Evolutionary conservation across 2,329 filamentous ascomycete genomes (phyloP).

Genomic region (Basipetospora chlamydospora): DNA sequence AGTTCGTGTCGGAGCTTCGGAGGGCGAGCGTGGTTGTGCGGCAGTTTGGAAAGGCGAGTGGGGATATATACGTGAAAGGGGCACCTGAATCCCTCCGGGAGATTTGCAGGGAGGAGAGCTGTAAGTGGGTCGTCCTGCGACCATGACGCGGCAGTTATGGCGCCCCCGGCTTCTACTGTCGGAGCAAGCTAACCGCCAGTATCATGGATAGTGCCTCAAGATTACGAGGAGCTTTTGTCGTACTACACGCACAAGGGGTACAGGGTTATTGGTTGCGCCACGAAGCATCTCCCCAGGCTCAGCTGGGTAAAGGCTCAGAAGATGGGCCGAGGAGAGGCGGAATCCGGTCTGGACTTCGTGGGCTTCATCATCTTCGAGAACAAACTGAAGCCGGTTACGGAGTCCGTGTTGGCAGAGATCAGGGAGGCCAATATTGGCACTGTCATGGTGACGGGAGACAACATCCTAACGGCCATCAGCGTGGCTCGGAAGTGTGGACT

Average conservation of each 20-base stretch:
- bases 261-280: conserved; percentile 89
- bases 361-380: conserved; percentile 99
- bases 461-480: conserved; percentile 91
- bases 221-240: conserved; percentile 79
- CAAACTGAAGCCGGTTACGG: conserved; percentile 82
- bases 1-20: conserved; percentile 86
- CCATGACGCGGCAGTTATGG: not conserved
- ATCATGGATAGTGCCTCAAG: conserved; percentile 65
- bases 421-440: conserved; percentile 70
- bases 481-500: conserved; percentile 83
- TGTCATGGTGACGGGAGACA: conserved; percentile 96
- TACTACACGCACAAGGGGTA: conserved; percentile 94
- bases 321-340: conserved; percentile 75
- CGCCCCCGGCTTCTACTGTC: too few species aligned
- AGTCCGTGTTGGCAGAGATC: conserved; percentile 68
- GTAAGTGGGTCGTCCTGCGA: conserved; percentile 37
- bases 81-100: conserved; percentile 93
- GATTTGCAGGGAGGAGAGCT: conserved; percentile 72
- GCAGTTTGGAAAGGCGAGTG: conserved; percentile 71
- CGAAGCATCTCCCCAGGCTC: conserved; percentile 72
- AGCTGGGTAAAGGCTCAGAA: conserved; percentile 93
- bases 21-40: conserved; percentile 87
- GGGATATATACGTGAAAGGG: conserved; percentile 86
- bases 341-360: conserved; percentile 70
- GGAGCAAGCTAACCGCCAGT: too few species aligned